phyloP scores from a whole-genome alignment of 176 grass and related monocot species.

The Aechmea fasciata region DNA sequence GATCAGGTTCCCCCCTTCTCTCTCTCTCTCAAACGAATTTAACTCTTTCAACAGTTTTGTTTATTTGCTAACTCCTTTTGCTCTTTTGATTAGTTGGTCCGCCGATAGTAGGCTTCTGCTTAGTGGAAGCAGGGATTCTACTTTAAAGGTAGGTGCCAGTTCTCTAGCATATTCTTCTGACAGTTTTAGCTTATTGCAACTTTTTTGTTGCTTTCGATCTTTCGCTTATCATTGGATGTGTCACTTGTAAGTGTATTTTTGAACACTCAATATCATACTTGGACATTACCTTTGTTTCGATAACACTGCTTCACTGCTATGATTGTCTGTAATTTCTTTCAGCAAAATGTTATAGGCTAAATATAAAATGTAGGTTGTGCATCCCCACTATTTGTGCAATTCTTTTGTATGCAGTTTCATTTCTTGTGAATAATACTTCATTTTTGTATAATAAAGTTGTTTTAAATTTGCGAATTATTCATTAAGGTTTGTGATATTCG shows the following conservation, averaged over 20 bases:
- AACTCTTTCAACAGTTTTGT: not conserved
- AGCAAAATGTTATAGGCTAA: too few relatives aligned
- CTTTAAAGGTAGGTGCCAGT: conserved; percentile 52
- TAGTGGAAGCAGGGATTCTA: conserved; percentile 97
- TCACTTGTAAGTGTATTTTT: too few relatives aligned
- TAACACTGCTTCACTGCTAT: too few relatives aligned
- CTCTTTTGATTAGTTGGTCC: conserved; percentile 55
- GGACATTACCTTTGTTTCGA: too few relatives aligned
- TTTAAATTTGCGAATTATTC: not conserved
- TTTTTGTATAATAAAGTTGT: not conserved
- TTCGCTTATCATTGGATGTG: too few relatives aligned
- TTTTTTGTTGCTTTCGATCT: not conserved
- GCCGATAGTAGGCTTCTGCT: conserved; percentile 93
- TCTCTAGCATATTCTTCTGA: not conserved
- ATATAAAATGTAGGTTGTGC: too few relatives aligned
- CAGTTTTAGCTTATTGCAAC: not conserved
- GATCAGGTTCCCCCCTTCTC: conserved; percentile 59
- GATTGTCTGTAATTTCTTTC: too few relatives aligned
- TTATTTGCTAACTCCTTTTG: not conserved
- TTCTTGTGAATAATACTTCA: not conserved
- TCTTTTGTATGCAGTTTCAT: not conserved
- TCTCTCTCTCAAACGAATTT: not conserved
- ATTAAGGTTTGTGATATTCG: conserved; percentile 49
- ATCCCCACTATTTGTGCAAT: too few relatives aligned
- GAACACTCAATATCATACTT: too few relatives aligned